These are phyloP conservation scores for Pyrrhoderma lamaoense DNA, from an alignment of 1,284 basidiomycete species.

Conservation along the genomic window DNA sequence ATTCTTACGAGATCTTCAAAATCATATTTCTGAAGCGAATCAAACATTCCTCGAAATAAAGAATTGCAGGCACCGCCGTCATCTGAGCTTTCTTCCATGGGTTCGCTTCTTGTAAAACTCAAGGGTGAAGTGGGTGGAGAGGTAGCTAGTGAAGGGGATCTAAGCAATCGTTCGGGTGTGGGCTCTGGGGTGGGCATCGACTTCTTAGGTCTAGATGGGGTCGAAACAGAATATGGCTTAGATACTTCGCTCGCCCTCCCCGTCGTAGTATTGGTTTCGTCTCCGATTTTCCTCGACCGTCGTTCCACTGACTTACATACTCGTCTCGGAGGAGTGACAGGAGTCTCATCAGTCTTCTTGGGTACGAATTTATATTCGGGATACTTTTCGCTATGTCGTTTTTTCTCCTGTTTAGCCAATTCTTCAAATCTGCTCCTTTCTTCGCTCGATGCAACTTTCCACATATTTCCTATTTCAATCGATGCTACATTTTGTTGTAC, in stretches of 20 bases:
- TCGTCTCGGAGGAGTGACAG: not conserved
- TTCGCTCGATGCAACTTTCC: not conserved
- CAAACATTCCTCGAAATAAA: not conserved
- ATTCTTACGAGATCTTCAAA: too few species aligned
- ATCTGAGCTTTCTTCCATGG: too few species aligned
- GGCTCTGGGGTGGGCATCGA: conserved; percentile 4
- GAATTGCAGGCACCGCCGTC: not conserved
- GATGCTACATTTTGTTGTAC: conserved; percentile 12
- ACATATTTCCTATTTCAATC: conserved; percentile 8
- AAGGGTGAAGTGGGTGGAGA: too few species aligned
- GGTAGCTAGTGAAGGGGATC: too few species aligned
- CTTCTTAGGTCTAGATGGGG: not conserved
- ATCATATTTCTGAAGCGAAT: not conserved
- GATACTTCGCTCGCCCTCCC: too few species aligned
- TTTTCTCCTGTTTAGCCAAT: conserved; percentile 10
- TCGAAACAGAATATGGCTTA: not conserved
- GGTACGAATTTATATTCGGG: conserved; percentile 13
- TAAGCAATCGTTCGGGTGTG: not conserved
- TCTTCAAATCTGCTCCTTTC: conserved; percentile 8
- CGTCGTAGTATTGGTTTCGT: too few species aligned
- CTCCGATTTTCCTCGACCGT: too few species aligned
- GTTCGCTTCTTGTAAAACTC: too few species aligned
- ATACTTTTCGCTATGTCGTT: conserved; percentile 6
- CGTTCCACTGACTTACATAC: not conserved
- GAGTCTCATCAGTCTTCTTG: conserved; percentile 4